phyloP scores from a whole-genome alignment of 805 yeast genomes.

The Kuraishia piskuri region DNA sequence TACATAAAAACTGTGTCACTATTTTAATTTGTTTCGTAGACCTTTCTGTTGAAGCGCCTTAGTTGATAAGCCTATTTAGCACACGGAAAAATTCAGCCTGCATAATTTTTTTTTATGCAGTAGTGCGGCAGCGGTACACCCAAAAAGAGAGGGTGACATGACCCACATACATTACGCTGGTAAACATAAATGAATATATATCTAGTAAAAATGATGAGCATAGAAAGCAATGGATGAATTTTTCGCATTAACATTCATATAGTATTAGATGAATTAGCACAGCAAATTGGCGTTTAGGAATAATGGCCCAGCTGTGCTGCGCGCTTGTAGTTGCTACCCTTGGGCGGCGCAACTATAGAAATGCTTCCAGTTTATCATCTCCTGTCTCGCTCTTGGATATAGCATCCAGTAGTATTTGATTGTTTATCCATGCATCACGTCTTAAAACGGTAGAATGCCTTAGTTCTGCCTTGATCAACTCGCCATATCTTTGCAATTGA shows the following conservation, averaged over 20 bases:
- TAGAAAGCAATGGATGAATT: too few species aligned
- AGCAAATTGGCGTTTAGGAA: background rate
- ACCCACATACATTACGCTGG: background rate
- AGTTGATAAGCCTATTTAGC: background rate
- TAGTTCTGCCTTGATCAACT: conserved; percentile 14
- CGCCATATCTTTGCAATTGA: conserved; percentile 11
- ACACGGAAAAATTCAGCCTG: background rate
- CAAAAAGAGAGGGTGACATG: background rate
- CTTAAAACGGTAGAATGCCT: conserved; percentile 8
- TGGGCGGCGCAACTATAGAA: too few species aligned
- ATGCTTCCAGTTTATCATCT: background rate
- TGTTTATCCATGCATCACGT: conserved; percentile 18
- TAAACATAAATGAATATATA: background rate
- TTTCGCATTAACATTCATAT: too few species aligned
- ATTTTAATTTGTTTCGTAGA: too few species aligned
- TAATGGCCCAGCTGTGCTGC: background rate
- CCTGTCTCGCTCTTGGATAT: conserved; percentile 2
- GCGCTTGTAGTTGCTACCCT: too few species aligned
- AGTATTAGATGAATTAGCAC: too few species aligned
- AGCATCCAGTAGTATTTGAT: conserved; percentile 16
- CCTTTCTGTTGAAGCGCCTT: too few species aligned
- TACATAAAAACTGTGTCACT: background rate
- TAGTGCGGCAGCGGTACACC: too few species aligned
- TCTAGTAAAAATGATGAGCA: too few species aligned
- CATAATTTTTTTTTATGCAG: background rate